These are phyloP conservation scores for Hypomontagnella monticulosa DNA, from an alignment of 495 filamentous ascomycete genomes.

Conservation along the genomic window DNA sequence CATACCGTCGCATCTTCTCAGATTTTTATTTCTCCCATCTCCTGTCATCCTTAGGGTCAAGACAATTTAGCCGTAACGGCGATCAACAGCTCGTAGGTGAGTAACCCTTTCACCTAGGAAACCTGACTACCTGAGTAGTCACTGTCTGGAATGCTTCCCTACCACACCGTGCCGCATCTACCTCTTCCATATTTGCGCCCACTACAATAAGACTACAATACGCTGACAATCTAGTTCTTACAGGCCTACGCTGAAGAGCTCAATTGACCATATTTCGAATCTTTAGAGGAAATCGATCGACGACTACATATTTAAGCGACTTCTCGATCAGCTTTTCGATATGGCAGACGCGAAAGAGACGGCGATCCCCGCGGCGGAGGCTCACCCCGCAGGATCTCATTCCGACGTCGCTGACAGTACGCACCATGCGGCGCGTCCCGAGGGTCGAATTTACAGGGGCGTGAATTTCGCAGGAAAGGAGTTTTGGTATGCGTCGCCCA, in stretches of 20 bases:
- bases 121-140: no score
- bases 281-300: conserved; percentile 12
- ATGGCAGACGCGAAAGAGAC: conserved; percentile 34
- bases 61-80: conserved; percentile 35
- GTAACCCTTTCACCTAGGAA: background rate
- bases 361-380: conserved; percentile 4
- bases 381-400: conserved; percentile 7
- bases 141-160: background rate
- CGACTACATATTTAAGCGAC: background rate
- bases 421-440: conserved; percentile 44
- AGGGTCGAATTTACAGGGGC: conserved; percentile 76
- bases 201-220: conserved; percentile 8
- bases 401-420: conserved; percentile 23
- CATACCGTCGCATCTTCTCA: background rate
- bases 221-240: conserved; percentile 14
- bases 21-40: conserved; percentile 18
- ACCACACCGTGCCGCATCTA: no score
- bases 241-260: conserved; percentile 22
- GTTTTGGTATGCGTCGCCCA: conserved; percentile 80
- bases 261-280: conserved; percentile 24
- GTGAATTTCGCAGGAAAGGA: conserved; percentile 63
- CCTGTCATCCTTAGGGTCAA: conserved; percentile 17
- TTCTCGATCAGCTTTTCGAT: conserved; percentile 6
- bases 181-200: no score
- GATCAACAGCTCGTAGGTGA: conserved; percentile 23